Evolutionary conservation across 768 basidiomycete genomes (phyloP).

Genomic region (Cubamyces sp.): DNA sequence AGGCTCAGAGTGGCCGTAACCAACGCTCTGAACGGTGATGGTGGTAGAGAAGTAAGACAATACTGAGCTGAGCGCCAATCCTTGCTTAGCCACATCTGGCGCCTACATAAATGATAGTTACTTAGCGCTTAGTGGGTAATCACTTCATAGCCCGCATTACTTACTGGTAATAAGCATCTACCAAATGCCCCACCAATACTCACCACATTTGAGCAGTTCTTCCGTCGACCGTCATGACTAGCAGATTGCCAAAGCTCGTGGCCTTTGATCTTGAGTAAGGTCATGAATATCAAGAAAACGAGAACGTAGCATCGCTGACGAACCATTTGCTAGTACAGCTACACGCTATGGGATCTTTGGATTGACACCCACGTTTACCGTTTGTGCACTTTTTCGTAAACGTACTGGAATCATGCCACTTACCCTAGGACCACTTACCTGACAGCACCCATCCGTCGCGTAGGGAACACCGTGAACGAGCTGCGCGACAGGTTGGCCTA

Average conservation of each 20-base stretch:
- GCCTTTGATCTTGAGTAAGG: conserved; percentile 84
- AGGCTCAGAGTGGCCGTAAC: too few species aligned
- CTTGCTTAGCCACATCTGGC: too few species aligned
- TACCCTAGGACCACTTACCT: not conserved
- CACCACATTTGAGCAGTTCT: not conserved
- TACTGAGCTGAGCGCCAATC: not conserved
- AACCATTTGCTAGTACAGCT: conserved; percentile 47
- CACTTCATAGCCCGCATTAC: too few species aligned
- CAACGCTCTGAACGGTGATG: too few species aligned
- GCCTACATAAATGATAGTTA: too few species aligned
- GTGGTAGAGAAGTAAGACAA: not conserved
- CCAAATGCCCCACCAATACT: too few species aligned
- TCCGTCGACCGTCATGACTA: conserved; percentile 31
- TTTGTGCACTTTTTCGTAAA: conserved; percentile 25
- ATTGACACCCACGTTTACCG: conserved; percentile 78
- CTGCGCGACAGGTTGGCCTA: conserved; percentile 52
- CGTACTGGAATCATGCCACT: not conserved
- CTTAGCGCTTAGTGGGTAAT: too few species aligned
- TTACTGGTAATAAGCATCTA: too few species aligned
- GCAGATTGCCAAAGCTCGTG: conserved; percentile 60
- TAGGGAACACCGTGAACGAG: conserved; percentile 48
- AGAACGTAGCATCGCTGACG: conserved; percentile 6
- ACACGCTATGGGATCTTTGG: conserved; percentile 88
- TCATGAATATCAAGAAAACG: conserved; percentile 7
- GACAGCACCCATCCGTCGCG: conserved; percentile 56